phyloP scores from a whole-genome alignment of 2,329 filamentous ascomycete species.

The Aspergillus pseudoglaucus region DNA sequence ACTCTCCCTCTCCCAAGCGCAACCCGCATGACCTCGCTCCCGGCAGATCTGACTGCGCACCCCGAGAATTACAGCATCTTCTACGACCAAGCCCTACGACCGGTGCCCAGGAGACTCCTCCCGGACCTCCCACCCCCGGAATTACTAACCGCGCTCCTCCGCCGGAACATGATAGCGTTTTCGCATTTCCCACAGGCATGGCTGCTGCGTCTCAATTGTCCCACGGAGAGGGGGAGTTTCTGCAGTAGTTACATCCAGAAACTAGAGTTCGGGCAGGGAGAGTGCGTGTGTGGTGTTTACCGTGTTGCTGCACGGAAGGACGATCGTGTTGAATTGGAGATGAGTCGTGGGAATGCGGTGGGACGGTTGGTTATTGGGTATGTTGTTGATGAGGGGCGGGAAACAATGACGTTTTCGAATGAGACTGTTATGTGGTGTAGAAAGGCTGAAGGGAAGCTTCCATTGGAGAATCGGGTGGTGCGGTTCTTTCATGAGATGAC shows the following conservation, averaged over 20 bases:
- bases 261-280: conserved; percentile 23
- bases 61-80: conserved; percentile 14
- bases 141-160: conserved; percentile 23
- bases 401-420: conserved; percentile 17
- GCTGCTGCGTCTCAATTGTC: conserved; percentile 16
- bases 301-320: conserved; percentile 17
- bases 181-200: conserved; percentile 27
- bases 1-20: conserved; percentile 10
- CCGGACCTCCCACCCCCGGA: conserved; percentile 10
- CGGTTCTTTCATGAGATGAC: conserved; percentile 28
- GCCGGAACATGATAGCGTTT: conserved; percentile 29
- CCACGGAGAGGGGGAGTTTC: conserved; percentile 18
- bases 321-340: conserved; percentile 26
- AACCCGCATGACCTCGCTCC: conserved; percentile 17
- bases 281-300: conserved; percentile 29
- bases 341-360: conserved; percentile 13
- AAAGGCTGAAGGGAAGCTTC: conserved; percentile 16
- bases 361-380: conserved; percentile 19
- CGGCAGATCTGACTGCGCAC: conserved; percentile 8
- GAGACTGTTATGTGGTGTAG: conserved; percentile 28
- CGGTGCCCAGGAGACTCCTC: conserved; percentile 14
- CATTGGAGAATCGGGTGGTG: conserved; percentile 23
- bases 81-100: conserved; percentile 17
- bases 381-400: conserved; percentile 12
- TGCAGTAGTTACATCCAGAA: conserved; percentile 15